Base-by-base conservation (phyloP, 2,329 filamentous ascomycete species). In the Aspergillus sp. region DNA sequence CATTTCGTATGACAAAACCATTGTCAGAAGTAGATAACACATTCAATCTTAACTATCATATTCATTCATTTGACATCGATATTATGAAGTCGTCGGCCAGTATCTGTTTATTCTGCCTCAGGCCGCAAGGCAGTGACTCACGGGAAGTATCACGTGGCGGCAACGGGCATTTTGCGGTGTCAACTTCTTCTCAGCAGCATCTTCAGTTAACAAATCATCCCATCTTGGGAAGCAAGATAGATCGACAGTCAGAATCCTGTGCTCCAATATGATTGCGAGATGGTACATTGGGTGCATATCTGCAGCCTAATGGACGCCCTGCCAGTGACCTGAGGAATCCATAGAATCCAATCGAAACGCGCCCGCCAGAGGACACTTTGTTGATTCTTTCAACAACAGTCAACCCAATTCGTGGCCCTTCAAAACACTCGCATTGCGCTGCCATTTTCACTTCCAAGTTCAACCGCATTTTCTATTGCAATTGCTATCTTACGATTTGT, bases 291-390 rank as follows among this genome's bases (percentile, higher is more conserved):
- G 39, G 50, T 18, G 44, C 48, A 39, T 34, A 30, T 48, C 39
- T n/a, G 52, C 50, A 55, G 59, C 58, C 58, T 58, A 58, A 55
- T 36, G 47, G 59, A 58, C 66, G 67, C 67, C 68, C 65, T 70
- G 39, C 60, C 48, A 54, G 55, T 68, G 64, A 69, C 58, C 43
- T 51, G 63, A 48, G 42, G 61, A 39, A 39, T 43, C 18, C 32
- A 63, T 71, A 62, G 71, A 73, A 73, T 65, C 68, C 48, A 45
- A 71, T 73, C 65, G 71, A 73, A 73, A 56, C 22, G 9, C 26
- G 26, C 26, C 26, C 26, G 26, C 26, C 26, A 30, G 26, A 30
- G 26, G 26, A 30, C 26, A 30, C 9, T 7, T 41, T 48, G 32
- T 39, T 48, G 43, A 30, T 45, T 18, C 39, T 36, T 48, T 30